These are phyloP conservation scores for Gloeophyllum trabeum DNA, from an alignment of 768 basidiomycete genomes.

Conservation along the genomic window DNA sequence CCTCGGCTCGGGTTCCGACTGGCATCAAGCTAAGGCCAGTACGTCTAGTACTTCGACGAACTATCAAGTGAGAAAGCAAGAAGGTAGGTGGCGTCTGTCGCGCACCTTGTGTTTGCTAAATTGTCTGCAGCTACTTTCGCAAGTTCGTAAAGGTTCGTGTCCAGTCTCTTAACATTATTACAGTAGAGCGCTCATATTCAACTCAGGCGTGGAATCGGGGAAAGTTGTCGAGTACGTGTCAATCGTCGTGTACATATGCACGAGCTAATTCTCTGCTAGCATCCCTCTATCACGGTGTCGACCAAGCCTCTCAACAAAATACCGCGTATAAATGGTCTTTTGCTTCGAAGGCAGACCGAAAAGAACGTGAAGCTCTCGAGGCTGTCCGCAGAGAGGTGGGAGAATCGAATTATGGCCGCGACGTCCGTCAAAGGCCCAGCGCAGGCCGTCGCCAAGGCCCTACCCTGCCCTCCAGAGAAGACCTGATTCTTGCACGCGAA, in stretches of 20 bases:
- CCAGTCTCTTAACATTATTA: too few species aligned
- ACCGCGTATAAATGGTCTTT: constrained; percentile 87
- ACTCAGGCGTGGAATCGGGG: constrained; percentile 83
- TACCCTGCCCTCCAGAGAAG: constrained; percentile 55
- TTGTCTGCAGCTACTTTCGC: constrained; percentile 63
- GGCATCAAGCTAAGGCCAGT: background rate
- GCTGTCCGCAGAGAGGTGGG: constrained; percentile 48
- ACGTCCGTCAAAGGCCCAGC: constrained; percentile 6
- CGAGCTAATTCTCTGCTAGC: constrained; percentile 19
- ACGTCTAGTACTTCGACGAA: constrained; percentile 70
- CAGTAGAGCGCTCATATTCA: too few species aligned
- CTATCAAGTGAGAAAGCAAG: constrained; percentile 74
- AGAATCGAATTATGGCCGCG: constrained; percentile 25
- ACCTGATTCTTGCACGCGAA: constrained; percentile 64
- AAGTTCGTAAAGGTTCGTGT: constrained; percentile 75
- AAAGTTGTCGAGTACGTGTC: constrained; percentile 46
- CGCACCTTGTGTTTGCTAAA: too few species aligned
- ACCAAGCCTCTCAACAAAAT: constrained; percentile 39
- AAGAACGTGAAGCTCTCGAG: constrained; percentile 47
- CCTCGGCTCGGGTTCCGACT: background rate
- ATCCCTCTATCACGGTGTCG: constrained; percentile 50
- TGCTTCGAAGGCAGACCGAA: constrained; percentile 50
- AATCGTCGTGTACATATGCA: background rate
- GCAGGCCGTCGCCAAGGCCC: constrained; percentile 46
- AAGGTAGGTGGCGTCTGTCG: constrained; percentile 35